These are phyloP conservation scores for Penicillium sp. DNA, from an alignment of 2,329 filamentous ascomycete genomes.

Conservation along the genomic window DNA sequence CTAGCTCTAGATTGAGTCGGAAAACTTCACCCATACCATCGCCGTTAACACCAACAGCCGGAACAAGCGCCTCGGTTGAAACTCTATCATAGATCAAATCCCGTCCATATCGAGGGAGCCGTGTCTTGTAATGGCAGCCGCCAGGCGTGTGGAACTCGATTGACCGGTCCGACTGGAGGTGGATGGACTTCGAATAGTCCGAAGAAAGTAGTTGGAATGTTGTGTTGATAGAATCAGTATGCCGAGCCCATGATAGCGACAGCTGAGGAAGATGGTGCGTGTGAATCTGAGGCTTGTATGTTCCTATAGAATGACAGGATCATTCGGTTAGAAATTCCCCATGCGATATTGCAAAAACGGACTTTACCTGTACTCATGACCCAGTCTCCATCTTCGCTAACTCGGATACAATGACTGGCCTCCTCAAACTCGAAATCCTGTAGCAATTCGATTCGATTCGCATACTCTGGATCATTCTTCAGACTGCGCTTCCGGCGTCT, in stretches of 20 bases:
- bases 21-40: conserved; percentile 93
- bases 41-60: conserved; percentile 82
- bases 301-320: conserved; percentile 48
- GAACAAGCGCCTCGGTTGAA: conserved; percentile 83
- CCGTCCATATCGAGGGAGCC: conserved; percentile 89
- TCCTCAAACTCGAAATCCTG: conserved; percentile 99
- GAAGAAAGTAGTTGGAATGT: conserved; percentile 86
- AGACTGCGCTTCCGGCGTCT: conserved; percentile 86
- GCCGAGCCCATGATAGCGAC: conserved; percentile 89
- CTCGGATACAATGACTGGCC: conserved; percentile 85
- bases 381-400: conserved; percentile 97
- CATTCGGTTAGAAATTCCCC: background rate
- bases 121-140: conserved; percentile 85
- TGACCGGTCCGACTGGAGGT: conserved; percentile 87
- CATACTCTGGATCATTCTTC: conserved; percentile 90
- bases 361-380: conserved; percentile 84
- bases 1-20: conserved; percentile 86
- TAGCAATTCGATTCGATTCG: conserved; percentile 89
- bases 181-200: conserved; percentile 93
- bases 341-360: background rate
- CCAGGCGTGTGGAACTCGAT: conserved; percentile 92
- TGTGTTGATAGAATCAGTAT: conserved; percentile 89
- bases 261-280: conserved; percentile 94
- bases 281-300: conserved; percentile 83
- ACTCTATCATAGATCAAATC: conserved; percentile 84